Percentiles rank a stretch among this genome's conserved stretches.
Conservation (phyloP, 2,329 filamentous ascomycete species). For the Harringtonia lauricola region DNA sequence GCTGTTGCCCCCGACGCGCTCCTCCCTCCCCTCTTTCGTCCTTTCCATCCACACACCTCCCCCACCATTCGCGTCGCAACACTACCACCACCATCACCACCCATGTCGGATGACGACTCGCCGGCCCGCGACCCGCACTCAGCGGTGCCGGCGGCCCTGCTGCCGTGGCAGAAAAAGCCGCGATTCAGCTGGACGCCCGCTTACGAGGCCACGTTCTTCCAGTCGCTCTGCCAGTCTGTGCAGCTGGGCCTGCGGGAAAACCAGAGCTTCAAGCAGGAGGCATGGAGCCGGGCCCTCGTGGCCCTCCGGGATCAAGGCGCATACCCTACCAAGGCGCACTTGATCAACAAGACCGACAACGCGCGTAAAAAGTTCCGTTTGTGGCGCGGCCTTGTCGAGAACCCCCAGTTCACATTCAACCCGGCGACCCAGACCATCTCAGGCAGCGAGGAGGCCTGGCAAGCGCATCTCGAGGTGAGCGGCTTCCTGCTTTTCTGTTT, state of each 20-base stretch:
- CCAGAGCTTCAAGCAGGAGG: constrained; percentile 49
- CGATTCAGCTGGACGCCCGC: constrained; percentile 49
- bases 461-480: constrained; percentile 44
- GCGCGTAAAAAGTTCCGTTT: constrained; percentile 51
- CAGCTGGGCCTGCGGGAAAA: constrained; percentile 36
- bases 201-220: constrained; percentile 50
- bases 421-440: constrained; percentile 37
- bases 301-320: constrained; percentile 45
- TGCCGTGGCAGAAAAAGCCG: constrained; percentile 23
- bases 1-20: too few species aligned
- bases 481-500: background rate
- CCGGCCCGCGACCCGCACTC: constrained; percentile 9
- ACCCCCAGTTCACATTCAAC: constrained; percentile 46
- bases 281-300: constrained; percentile 45
- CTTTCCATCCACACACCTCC: background rate
- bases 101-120: constrained; percentile 23
- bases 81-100: background rate
- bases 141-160: constrained; percentile 5
- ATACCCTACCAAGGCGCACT: constrained; percentile 47
- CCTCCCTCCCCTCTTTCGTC: background rate
- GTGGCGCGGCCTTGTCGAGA: constrained; percentile 46
- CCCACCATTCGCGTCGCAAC: background rate
- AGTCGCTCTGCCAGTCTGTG: constrained; percentile 48
- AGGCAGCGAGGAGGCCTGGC: constrained; percentile 46
- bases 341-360: constrained; percentile 55